These are phyloP conservation scores for Jaltomata sinuosa DNA, from an alignment of 257 asterid genomes.

Conservation along the genomic window DNA sequence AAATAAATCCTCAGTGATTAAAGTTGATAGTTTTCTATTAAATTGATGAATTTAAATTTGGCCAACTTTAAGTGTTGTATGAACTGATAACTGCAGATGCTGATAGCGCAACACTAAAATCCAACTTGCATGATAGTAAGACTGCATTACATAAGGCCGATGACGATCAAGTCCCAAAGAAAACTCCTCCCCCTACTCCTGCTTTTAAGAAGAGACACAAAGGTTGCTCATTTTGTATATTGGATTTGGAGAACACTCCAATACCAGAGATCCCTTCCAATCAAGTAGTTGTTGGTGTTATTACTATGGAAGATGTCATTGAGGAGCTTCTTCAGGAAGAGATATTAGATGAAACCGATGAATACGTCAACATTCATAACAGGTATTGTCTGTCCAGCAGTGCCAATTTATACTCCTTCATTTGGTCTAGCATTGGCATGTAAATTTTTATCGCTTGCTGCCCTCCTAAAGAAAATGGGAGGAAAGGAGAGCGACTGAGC, in stretches of 20 bases:
- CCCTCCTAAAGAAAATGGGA: background rate
- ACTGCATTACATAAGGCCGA: conserved; percentile 27
- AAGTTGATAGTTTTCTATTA: background rate
- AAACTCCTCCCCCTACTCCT: conserved; percentile 71
- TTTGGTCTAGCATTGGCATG: background rate
- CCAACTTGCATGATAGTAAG: conserved; percentile 26
- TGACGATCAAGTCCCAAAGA: conserved; percentile 38
- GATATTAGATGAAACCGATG: conserved; percentile 96
- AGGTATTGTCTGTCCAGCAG: conserved; percentile 32
- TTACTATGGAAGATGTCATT: conserved; percentile 95
- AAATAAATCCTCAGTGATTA: background rate
- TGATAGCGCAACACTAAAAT: conserved; percentile 26
- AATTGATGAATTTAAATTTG: background rate
- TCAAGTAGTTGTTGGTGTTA: conserved; percentile 88
- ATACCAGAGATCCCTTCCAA: conserved; percentile 72
- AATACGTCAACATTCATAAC: conserved; percentile 96
- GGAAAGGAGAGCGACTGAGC: background rate
- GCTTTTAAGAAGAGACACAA: conserved; percentile 88
- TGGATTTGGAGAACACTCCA: conserved; percentile 72
- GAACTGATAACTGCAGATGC: conserved; percentile 23
- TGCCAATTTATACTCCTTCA: background rate
- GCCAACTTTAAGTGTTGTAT: background rate
- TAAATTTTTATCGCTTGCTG: background rate
- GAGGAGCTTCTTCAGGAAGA: conserved; percentile 99
- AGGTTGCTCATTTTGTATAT: conserved; percentile 90